Conservation (phyloP, 2,329 filamentous ascomycete species). For the Ceratocystis colombiana region DNA sequence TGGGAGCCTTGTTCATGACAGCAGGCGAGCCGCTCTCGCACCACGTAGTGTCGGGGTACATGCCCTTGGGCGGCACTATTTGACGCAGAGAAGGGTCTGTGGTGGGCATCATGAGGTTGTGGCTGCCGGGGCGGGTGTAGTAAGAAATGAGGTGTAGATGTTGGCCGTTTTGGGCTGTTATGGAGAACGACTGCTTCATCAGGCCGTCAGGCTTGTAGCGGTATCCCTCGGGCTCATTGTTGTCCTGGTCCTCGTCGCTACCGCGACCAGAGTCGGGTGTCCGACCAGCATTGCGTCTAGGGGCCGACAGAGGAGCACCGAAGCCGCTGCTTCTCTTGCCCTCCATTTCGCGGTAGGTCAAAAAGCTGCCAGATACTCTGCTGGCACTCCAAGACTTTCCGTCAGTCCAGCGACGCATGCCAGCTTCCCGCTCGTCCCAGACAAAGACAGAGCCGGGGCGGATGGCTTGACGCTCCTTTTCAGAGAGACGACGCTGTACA, state of each 20-base stretch:
- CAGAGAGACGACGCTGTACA: constrained; percentile 84
- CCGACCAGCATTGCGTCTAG: constrained; percentile 51
- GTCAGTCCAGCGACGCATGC: constrained; percentile 97
- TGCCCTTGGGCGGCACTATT: constrained; percentile 80
- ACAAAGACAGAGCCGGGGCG: constrained; percentile 96
- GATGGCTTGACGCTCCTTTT: constrained; percentile 95
- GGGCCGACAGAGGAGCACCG: constrained; percentile 39
- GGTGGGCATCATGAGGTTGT: constrained; percentile 69
- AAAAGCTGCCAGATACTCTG: constrained; percentile 89
- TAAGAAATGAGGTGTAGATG: constrained; percentile 98
- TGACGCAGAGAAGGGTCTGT: constrained; percentile 68
- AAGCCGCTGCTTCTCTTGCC: constrained; percentile 84
- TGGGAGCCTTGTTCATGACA: constrained; percentile 65
- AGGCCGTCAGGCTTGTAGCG: constrained; percentile 91
- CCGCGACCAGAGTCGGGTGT: constrained; percentile 72
- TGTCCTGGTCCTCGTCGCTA: constrained; percentile 77
- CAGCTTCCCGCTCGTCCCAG: constrained; percentile 98
- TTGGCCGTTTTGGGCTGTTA: constrained; percentile 78
- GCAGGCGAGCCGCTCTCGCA: constrained; percentile 74
- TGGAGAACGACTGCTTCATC: constrained; percentile 99
- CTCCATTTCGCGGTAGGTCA: constrained; percentile 98
- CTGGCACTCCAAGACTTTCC: constrained; percentile 99
- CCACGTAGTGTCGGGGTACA: constrained; percentile 94
- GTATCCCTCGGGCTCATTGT: constrained; percentile 80
- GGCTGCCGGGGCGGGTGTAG: constrained; percentile 65